Evolutionary conservation across 2,329 filamentous ascomycete species (phyloP).

Genomic region (Fusarium fracticaudum): DNA sequence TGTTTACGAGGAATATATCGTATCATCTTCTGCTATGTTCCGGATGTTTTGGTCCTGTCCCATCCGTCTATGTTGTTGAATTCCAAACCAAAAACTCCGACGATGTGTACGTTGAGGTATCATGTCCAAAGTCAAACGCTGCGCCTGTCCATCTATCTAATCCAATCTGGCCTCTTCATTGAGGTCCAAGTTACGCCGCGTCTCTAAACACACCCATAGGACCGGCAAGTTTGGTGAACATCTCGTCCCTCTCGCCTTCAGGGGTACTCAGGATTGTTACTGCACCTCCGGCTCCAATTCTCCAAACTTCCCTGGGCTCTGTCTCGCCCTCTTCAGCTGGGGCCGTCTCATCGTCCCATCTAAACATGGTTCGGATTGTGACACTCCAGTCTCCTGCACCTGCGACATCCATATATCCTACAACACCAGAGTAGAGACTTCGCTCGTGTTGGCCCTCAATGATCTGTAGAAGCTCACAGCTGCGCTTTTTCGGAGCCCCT

Average conservation of each 20-base stretch:
- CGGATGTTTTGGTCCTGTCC: slow-evolving; percentile 4
- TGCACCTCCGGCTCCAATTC: slow-evolving; percentile 88
- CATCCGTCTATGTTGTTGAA: slow-evolving; percentile 43
- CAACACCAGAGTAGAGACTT: slow-evolving; percentile 85
- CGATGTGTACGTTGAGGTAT: slow-evolving; percentile 50
- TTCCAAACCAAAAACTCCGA: slow-evolving; percentile 42
- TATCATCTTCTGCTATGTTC: slow-evolving; percentile 7
- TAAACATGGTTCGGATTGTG: slow-evolving; percentile 84
- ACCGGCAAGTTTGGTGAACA: slow-evolving; percentile 78
- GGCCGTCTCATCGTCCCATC: slow-evolving; percentile 69
- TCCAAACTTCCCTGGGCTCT: slow-evolving; percentile 71
- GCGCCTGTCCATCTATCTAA: background rate
- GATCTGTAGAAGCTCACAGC: slow-evolving; percentile 80
- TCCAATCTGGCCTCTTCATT: background rate
- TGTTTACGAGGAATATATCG: slow-evolving; percentile 20
- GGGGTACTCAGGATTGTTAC: slow-evolving; percentile 86
- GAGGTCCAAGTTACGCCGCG: slow-evolving; percentile 35
- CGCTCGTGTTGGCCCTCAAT: slow-evolving; percentile 72
- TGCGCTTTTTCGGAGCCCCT: slow-evolving; percentile 92
- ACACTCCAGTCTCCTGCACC: slow-evolving; percentile 92
- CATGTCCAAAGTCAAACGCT: slow-evolving; percentile 34
- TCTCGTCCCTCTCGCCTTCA: slow-evolving; percentile 87
- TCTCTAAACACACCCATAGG: slow-evolving; percentile 62
- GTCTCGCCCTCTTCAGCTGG: slow-evolving; percentile 42
- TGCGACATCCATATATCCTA: slow-evolving; percentile 89